Evolutionary conservation across 73 alveolate species (phyloP), one percentile per base, ranked within the genome.

Genomic region (Diophrys appendiculata): DNA sequence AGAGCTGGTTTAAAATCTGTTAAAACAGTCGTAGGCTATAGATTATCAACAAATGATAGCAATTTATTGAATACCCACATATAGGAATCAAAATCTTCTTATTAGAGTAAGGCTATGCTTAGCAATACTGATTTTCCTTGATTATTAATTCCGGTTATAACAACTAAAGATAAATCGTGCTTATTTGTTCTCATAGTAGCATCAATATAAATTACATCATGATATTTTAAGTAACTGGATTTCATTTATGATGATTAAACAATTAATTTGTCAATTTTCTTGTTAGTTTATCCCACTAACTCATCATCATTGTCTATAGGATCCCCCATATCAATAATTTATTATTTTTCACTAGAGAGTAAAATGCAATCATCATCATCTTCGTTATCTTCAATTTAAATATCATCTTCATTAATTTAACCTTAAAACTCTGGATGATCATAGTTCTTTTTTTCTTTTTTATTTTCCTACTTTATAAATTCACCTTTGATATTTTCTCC

Each of bases 161-260:
- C 80, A 33, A 77, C 55, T 65, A 86, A 33, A 14, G 89, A 72
- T 68, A 79, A 31, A 29, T 78, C 82, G 35, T 80, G 83, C 54
- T 73, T 79, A 86, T 86, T 86, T 2, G 93, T 79, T 65, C 80
- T 86, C 27, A 54, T 72, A 1, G 93, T 79, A 26, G 90, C 77
- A 35, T 86, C 93, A 82, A 86, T 72, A 69, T 79, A 80, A 2
- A 86, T 85, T 18, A 86, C 87, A 67, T 86, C 93, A 0, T 86
- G 67, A 68, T 78, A 86, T 29, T 72, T 60, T 3, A 22, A 5
- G 54, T 72, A 72, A 33, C 68, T 73, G 31, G 65, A 67, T 3
- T 30, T 22, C 92, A 84, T 84, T 82, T 69, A 72, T n/a, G 68
- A 29, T 23, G 72, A 43, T 71, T 43, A 43, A 22, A 73, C 52